Conservation (phyloP, 305 asterid genomes). For the Fraxinus baroniana region DNA sequence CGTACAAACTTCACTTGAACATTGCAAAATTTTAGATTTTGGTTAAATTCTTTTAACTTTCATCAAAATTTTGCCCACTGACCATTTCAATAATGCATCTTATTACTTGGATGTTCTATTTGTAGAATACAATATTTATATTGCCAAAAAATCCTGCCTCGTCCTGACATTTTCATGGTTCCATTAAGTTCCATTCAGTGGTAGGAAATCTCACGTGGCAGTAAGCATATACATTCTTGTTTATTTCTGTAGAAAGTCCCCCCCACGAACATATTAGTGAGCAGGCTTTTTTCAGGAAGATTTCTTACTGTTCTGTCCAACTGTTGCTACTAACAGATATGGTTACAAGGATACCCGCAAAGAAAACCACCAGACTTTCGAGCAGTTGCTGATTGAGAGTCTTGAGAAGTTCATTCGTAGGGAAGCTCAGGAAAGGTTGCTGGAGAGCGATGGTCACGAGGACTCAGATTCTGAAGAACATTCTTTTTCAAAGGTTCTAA, state of each 20-base stretch:
- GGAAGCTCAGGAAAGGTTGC: conserved; percentile 94
- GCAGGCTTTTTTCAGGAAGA: conserved; percentile 15
- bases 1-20: background rate
- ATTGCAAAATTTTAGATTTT: background rate
- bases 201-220: background rate
- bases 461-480: conserved; percentile 70
- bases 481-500: conserved; percentile 60
- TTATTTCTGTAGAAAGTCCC: background rate
- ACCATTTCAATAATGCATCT: background rate
- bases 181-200: background rate
- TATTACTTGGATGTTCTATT: background rate
- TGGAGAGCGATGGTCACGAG: conserved; percentile 83
- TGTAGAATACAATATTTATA: background rate
- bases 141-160: background rate
- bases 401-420: conserved; percentile 93
- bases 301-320: conserved; percentile 20
- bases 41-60: background rate
- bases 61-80: background rate
- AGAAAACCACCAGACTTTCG: conserved; percentile 95
- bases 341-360: conserved; percentile 99
- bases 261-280: background rate
- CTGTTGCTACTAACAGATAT: conserved; percentile 54
- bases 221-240: background rate
- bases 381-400: conserved; percentile 93
- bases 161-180: background rate